Evolutionary conservation across 2,329 filamentous ascomycete species (phyloP), one percentile per base, ranked within the genome.

Genomic region (Didymella segeticola): DNA sequence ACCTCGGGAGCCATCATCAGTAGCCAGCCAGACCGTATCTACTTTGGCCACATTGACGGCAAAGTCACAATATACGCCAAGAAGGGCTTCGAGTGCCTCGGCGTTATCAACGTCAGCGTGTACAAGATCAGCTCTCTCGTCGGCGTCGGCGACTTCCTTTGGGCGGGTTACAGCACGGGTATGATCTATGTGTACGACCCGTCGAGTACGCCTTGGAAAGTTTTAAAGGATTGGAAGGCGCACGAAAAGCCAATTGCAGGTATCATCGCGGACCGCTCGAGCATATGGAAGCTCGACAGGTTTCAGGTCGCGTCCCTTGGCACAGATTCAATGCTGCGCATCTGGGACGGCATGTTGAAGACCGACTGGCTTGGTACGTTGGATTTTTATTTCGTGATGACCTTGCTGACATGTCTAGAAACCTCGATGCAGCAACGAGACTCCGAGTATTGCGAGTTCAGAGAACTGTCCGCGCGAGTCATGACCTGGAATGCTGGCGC

Each of bases 401-500:
- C 6, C 6, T 12, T 9, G 22, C 51, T 34, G 50, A 27, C 11
- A 20, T 22, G 9, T 12, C 42, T 55, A 84, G 93, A 97, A 75
- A 80, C 82, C 29, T 86, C 91, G 59, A 96, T 99, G 92, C 91
- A 96, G 69, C 82, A 84, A 26, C 86, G 87, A 57, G 93, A 97
- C 66, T 81, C 84, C 0, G 85, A 95, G 42, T 98, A 91, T 70
- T 97, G 93, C 78, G 83, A 85, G 23, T 96, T 98, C 72, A 83
- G 92, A 47, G 88, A 96, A 64, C 80, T 98, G 52, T 88, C 86
- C 42, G 87, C 90, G 11, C 80, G 91, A 30, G 85, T 96, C 22
- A 83, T 98, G 79, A 97, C 93, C 0, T 99, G 95, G 95, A 99
- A 99, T 72, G 93, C 93, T 1, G 95, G 95, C 1, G 95, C 95